Evolutionary conservation across 352 stramenopile species (phyloP), one percentile per base, ranked within the genome.

Genomic region (Phytophthora fragariae): DNA sequence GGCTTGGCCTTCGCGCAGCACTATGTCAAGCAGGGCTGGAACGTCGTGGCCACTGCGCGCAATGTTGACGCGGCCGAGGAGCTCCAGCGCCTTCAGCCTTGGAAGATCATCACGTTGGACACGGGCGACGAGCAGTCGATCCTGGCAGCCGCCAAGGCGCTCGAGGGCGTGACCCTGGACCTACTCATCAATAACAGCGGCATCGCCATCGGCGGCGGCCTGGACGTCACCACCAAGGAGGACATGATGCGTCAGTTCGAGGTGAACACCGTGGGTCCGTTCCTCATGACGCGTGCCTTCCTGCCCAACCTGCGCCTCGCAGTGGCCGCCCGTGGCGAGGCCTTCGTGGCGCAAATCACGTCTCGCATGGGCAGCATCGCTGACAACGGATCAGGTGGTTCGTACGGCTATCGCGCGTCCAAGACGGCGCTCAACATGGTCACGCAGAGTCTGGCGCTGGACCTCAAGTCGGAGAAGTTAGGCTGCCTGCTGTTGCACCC

Each of bases 381-480:
- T n/a, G 73, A 85, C 64, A 92, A 91, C 46, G 65, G 55, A 15
- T 87, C 75, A 1, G 90, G 90, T 21, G 84, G 88, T 3, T 73
- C 70, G 44, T 94, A 96, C 66, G 86, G 78, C 50, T 96, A 97
- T 75, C 86, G 89, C 37, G 77, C 90, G 67, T 95, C 86, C 55
- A 95, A 96, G 75, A 73, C 82, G 21, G 88, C 90, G 54, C 79
- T 95, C 44, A 95, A 97, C 78, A 94, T 92, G 75, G 67, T 92
- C 47, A 84, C 69, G 31, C 86, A 89, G 70, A 86, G 77, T 60
- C 61, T 94, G 27, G 57, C 79, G 12, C 19, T 89, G 4, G 87
- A 92, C 50, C 65, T 94, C 35, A 68, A 79, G 49, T 21, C 27
- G 3, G 79, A 92, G 33, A 86, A 86, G 24, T 92, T 94, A 49